Evolutionary conservation across 495 filamentous ascomycete genomes (phyloP).

Genomic region (Annulohypoxylon bovei): DNA sequence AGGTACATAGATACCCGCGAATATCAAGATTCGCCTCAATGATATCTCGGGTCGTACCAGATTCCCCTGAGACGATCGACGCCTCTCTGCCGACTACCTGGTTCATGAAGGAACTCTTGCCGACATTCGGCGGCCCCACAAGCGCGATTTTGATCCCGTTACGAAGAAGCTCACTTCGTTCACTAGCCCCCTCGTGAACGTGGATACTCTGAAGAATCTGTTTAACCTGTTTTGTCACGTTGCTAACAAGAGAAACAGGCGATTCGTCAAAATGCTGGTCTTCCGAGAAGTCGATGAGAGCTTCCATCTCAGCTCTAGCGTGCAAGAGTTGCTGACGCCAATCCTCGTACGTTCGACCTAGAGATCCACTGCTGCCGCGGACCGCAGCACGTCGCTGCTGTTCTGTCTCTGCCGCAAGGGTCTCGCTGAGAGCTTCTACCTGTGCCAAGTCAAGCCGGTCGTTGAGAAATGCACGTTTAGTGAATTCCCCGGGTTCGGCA

Average conservation of each 20-base stretch:
- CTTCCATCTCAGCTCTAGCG: constrained; percentile 91
- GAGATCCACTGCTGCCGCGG: constrained; percentile 72
- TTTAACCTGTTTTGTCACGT: constrained; percentile 71
- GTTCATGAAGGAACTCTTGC: constrained; percentile 95
- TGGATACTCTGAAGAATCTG: constrained; percentile 68
- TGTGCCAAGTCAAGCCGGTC: constrained; percentile 87
- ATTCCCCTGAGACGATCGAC: constrained; percentile 90
- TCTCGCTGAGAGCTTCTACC: constrained; percentile 90
- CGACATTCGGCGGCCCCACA: constrained; percentile 91
- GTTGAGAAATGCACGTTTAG: constrained; percentile 90
- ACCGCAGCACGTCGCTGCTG: constrained; percentile 90
- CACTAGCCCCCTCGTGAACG: constrained; percentile 76
- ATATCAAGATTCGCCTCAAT: constrained; percentile 93
- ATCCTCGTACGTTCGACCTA: constrained; percentile 82
- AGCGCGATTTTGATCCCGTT: constrained; percentile 88
- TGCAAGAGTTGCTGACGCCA: constrained; percentile 83
- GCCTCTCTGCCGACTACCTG: constrained; percentile 91
- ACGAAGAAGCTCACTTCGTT: constrained; percentile 84
- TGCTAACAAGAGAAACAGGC: constrained; percentile 72
- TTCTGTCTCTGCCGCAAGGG: constrained; percentile 87
- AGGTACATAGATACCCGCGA: constrained; percentile 84
- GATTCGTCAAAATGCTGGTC: constrained; percentile 97
- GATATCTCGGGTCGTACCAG: constrained; percentile 92
- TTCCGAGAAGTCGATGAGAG: constrained; percentile 95
- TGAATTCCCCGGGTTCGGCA: constrained; percentile 96